Evolutionary conservation across 805 yeast species (phyloP), one percentile per base, ranked within the genome.

Genomic region (Metschnikowia bowlesiae): DNA sequence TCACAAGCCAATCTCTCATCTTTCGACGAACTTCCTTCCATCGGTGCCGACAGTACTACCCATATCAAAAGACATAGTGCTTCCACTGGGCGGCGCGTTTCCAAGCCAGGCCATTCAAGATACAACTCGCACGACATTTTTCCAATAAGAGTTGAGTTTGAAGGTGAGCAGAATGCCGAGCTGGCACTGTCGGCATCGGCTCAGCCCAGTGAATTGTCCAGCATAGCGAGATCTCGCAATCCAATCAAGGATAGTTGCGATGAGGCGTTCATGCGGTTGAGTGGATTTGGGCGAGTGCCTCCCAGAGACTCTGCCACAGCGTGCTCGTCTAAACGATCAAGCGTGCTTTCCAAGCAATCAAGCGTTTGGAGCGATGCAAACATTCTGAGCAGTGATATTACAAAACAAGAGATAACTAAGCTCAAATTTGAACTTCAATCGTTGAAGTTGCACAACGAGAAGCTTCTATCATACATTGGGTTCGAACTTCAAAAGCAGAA

Each of bases 391-490:
- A 51, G 53, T 46, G 73, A 70, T 41, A 55, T 64, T 44, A 66
- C 72, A 26, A 65, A 71, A 34, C 80, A 78, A 57, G 83, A 80
- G 53, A 69, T 79, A 55, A 75, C 73, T 61, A 78, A 73, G 57
- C 67, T 79, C 55, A 73, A 73, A 53, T 80, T 80, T 60, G 83
- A 80, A 61, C 64, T 80, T 45, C 79, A 76, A 59, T 78, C 83
- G 8, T 63, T 80, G 52, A 73, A 75, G 54, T 62, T 80, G 48
- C 83, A 80, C 58, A 80, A 79, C 60, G 85, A 80, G 49, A 80
- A 80, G 58, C 66, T 80, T 35, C 68, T 78, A 49, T 78, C 83
- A 35, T 80, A 79, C 58, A 80, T 80, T 61, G 84, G 84, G 8
- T 80, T 79, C 53, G 75, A 79, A 52, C 65, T 79, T 44, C 84